These are phyloP conservation scores for Fusarium palustre DNA, from an alignment of 2,329 filamentous ascomycete genomes.

Conservation along the genomic window DNA sequence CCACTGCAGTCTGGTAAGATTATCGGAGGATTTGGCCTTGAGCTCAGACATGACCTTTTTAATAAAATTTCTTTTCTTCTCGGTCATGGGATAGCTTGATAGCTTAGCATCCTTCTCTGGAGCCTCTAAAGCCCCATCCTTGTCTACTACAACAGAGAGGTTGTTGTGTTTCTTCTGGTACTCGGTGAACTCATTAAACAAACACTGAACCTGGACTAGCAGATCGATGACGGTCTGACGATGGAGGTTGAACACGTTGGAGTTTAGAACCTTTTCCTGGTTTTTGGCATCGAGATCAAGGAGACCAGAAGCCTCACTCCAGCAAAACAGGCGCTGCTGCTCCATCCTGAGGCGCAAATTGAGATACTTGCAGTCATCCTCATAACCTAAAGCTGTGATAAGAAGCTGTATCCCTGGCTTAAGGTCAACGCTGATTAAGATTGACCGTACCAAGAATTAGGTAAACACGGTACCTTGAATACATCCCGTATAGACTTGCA, in stretches of 20 bases:
- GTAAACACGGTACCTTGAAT: constrained; percentile 54
- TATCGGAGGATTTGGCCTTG: constrained; percentile 53
- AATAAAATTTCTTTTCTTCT: constrained; percentile 57
- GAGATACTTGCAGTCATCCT: constrained; percentile 62
- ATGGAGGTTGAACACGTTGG: constrained; percentile 62
- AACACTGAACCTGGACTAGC: constrained; percentile 59
- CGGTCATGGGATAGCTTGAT: constrained; percentile 59
- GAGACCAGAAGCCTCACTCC: constrained; percentile 62
- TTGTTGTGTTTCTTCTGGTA: constrained; percentile 56
- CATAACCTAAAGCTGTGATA: constrained; percentile 60
- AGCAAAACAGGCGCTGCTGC: constrained; percentile 62
- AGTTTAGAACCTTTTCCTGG: constrained; percentile 56
- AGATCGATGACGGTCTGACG: constrained; percentile 62
- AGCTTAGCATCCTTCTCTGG: constrained; percentile 59
- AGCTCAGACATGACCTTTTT: constrained; percentile 57
- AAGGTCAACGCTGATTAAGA: not conserved
- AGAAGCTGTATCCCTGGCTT: constrained; percentile 59
- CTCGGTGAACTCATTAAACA: constrained; percentile 60
- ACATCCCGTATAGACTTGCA: constrained; percentile 61
- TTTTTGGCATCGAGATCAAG: constrained; percentile 58
- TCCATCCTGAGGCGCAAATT: constrained; percentile 63
- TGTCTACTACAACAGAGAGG: constrained; percentile 52
- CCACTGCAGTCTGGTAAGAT: constrained; percentile 56
- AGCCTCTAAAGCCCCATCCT: constrained; percentile 51
- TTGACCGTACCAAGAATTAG: constrained; percentile 6